These are phyloP conservation scores for Blastomyces parvus DNA, from an alignment of 2,329 filamentous ascomycete genomes.

Conservation along the genomic window DNA sequence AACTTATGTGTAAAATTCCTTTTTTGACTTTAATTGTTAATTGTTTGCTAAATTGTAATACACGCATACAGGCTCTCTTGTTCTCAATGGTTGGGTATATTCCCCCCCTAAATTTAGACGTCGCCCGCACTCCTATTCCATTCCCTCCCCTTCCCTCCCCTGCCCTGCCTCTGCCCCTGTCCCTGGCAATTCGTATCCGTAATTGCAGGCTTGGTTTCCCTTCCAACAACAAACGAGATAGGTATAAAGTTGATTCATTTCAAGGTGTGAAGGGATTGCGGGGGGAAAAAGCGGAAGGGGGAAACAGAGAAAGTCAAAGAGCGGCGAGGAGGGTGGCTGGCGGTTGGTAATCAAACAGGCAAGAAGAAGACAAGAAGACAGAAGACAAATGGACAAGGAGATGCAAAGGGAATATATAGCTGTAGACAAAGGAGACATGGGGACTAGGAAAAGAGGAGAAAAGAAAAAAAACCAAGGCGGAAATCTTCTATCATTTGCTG, in stretches of 20 bases:
- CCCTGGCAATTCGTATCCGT: background rate
- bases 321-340: background rate
- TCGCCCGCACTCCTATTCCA: background rate
- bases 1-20: background rate
- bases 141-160: background rate
- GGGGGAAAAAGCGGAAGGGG: background rate
- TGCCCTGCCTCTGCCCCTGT: background rate
- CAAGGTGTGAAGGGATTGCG: background rate
- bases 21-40: background rate
- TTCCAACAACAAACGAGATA: background rate
- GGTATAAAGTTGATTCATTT: background rate
- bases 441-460: constrained; percentile 11
- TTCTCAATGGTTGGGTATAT: background rate
- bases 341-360: background rate
- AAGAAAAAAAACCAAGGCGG: no score
- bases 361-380: background rate
- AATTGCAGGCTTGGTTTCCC: background rate
- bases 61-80: background rate
- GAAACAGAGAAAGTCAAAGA: no score
- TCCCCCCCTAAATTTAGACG: no score
- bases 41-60: background rate
- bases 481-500: constrained; percentile 9
- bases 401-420: constrained; percentile 13
- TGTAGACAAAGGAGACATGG: constrained; percentile 8
- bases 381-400: constrained; percentile 7